Evolutionary conservation across 2,329 filamentous ascomycete species (phyloP), one percentile per base, ranked within the genome.

Genomic region (Trichoderma asperellum): DNA sequence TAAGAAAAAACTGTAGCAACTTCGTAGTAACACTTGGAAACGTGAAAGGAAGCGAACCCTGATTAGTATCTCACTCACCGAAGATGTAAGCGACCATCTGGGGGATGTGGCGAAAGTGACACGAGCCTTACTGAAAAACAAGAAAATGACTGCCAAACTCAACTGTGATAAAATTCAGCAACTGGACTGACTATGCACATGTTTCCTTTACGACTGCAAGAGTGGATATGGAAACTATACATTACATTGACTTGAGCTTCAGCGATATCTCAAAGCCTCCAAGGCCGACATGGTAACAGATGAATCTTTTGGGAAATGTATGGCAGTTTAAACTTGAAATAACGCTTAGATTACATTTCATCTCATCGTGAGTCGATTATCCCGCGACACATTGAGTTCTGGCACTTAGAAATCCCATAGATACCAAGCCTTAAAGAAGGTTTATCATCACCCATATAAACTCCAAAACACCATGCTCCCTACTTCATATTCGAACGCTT

Each of bases 191-290:
- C 10, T 37, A 53, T n/a, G 32, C 53, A 35, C 47, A 63, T 27
- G 43, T 18, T 52, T 24, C 60, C n/a, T 14, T 37, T 14, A 53
- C 10, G 32, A 37, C 6, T 11, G 34, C 47, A 10, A 55, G 24
- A 2, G 24, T 56, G 34, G 61, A 24, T 8, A 34, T 64, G 6
- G 49, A 56, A 21, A 52, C 53, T 12, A 37, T 49, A n/a, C 14
- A 37, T 32, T 58, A 37, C 3, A 63, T 52, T 55, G n/a, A 75
- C 81, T 43, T n/a, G 24, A 57, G 24, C 2, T 55, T 52, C 18
- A 65, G 18, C 6, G 7, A 43, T 8, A 43, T n/a, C 40, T n/a
- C 40, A n/a, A 43, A n/a, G 18, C 6, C 6, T 1, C 40, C 6
- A 10, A n/a, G 18, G 40, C 18, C 18, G 6, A n/a, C 6, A 6